Percentiles rank a stretch among this genome's conserved stretches.
Conservation (phyloP, 2,329 filamentous ascomycete species). For the Fusarium brachygibbosum region DNA sequence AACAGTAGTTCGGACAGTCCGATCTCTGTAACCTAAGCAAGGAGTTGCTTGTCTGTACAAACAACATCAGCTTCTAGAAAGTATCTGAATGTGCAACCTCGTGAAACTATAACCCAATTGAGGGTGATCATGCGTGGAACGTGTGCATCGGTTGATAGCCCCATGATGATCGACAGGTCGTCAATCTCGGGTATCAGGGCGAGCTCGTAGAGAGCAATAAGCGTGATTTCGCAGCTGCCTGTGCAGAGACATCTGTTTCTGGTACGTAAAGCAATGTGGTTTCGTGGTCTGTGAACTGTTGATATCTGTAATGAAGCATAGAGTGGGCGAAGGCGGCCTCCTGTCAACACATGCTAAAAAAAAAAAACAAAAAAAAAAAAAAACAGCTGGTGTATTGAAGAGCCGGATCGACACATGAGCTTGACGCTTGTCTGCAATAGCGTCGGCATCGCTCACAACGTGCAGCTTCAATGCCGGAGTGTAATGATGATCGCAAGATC, state of each 20-base stretch:
- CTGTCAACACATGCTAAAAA: slow-evolving; percentile 1
- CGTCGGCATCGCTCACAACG: slow-evolving; percentile 36
- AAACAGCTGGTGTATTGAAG: slow-evolving; percentile 8
- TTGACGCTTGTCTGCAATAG: slow-evolving; percentile 36
- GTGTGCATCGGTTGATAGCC: slow-evolving; percentile 37
- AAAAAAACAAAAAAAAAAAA: not conserved
- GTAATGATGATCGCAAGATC: slow-evolving; percentile 40
- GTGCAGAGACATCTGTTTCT: slow-evolving; percentile 9
- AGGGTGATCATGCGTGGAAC: slow-evolving; percentile 37
- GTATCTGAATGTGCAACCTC: slow-evolving; percentile 22
- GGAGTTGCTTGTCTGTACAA: slow-evolving; percentile 24
- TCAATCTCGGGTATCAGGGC: slow-evolving; percentile 50
- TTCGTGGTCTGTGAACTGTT: not conserved
- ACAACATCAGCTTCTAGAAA: slow-evolving; percentile 44
- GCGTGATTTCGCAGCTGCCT: slow-evolving; percentile 15
- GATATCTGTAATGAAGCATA: not conserved
- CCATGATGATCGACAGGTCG: slow-evolving; percentile 48
- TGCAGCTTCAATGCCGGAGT: slow-evolving; percentile 37
- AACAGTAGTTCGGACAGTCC: slow-evolving; percentile 29
- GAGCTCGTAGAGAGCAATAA: slow-evolving; percentile 30
- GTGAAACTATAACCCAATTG: slow-evolving; percentile 33
- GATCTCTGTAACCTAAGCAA: slow-evolving; percentile 32
- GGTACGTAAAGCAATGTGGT: slow-evolving; percentile 24
- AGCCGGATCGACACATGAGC: slow-evolving; percentile 38
- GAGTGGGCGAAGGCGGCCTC: not conserved